Evolutionary conservation across 345 rosid genomes (phyloP).

Genomic region (Eucalyptus cladocalyx): DNA sequence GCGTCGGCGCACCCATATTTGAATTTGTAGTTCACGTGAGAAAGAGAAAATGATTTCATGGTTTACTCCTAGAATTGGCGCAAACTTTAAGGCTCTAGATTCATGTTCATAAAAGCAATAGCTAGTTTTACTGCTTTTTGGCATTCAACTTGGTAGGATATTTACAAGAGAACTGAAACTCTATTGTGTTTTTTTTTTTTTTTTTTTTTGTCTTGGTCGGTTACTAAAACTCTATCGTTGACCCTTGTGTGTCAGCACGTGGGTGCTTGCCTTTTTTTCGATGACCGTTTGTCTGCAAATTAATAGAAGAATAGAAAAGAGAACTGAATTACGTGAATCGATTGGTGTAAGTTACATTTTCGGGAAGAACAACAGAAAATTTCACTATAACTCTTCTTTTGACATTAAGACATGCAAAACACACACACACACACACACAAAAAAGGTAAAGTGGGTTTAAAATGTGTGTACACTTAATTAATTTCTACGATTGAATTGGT

Average conservation of each 20-base stretch:
- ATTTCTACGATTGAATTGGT: background rate
- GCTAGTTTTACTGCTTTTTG: background rate
- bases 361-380: background rate
- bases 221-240: background rate
- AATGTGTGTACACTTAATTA: background rate
- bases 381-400: background rate
- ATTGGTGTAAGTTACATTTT: background rate
- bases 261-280: background rate
- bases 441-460: background rate
- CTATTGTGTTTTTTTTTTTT: too few relatives aligned
- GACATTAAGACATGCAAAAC: background rate
- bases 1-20: background rate
- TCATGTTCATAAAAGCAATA: background rate
- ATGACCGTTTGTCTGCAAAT: background rate
- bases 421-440: too few relatives aligned
- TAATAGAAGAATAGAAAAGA: background rate
- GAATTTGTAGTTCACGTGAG: background rate
- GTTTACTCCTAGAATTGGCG: background rate
- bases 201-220: too few relatives aligned
- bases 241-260: background rate
- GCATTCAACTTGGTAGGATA: background rate
- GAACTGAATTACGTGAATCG: background rate
- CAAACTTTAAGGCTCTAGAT: background rate
- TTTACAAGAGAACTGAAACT: background rate
- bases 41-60: background rate